Evolutionary conservation across 2,329 filamentous ascomycete species (phyloP).

Genomic region (Cladorrhinum sp.): DNA sequence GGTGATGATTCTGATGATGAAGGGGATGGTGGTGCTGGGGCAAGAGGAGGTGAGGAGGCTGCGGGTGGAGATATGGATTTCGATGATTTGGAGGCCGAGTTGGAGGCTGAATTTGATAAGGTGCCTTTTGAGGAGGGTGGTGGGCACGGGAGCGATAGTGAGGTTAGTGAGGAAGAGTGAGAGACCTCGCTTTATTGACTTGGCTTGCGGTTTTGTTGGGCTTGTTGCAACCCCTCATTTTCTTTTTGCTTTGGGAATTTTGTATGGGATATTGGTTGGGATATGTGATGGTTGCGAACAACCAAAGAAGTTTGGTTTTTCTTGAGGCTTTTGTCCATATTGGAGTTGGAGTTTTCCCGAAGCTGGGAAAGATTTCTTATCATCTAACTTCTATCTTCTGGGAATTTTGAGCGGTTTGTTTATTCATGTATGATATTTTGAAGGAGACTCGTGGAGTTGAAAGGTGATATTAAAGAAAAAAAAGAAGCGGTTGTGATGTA

Average conservation of each 20-base stretch:
- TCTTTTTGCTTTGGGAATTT: not conserved
- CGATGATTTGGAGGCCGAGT: constrained; percentile 51
- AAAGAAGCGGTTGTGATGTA: no score
- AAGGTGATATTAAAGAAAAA: no score
- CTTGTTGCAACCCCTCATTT: not conserved
- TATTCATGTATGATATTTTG: no score
- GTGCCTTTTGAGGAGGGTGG: constrained; percentile 34
- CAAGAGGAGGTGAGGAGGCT: constrained; percentile 2
- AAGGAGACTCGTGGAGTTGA: no score
- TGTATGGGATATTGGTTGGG: no score
- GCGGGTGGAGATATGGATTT: constrained; percentile 17
- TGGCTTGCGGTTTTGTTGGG: not conserved
- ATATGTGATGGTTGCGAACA: no score
- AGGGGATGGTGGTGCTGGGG: not conserved
- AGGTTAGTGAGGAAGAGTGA: constrained; percentile 65
- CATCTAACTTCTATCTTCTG: no score
- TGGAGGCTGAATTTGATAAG: constrained; percentile 50
- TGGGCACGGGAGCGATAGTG: constrained; percentile 41
- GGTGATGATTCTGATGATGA: constrained; percentile 24
- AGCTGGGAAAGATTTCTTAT: no score
- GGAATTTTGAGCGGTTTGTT: no score
- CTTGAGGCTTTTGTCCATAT: no score
- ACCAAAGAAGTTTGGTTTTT: no score
- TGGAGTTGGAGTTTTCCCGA: no score
- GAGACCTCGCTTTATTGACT: constrained; percentile 29